A percentile compares a stretch with the other conserved stretches of the same genome.
phyloP scores from a whole-genome alignment of 176 grass and related monocot species.

The Ensete glaucum region DNA sequence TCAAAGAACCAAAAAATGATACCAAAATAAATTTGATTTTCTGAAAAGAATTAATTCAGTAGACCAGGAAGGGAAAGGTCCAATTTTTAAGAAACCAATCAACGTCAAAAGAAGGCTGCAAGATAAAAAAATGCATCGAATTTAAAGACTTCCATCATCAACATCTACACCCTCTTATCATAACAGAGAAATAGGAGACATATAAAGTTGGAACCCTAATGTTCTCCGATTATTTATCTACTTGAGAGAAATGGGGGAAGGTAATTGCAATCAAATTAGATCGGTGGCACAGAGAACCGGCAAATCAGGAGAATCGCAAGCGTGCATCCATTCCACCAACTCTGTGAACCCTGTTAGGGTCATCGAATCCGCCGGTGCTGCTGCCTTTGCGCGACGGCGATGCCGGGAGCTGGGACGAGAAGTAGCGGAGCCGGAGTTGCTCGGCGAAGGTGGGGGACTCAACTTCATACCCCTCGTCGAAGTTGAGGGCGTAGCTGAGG shows the following conservation, averaged over 20 bases:
- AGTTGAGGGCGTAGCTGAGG: slow-evolving; percentile 50
- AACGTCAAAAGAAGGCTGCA: not conserved
- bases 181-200: not conserved
- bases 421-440: slow-evolving; percentile 8
- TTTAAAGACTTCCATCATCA: not conserved
- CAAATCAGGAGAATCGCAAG: not conserved
- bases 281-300: too few species aligned
- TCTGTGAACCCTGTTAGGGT: not conserved
- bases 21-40: not conserved
- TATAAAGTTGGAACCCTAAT: not conserved
- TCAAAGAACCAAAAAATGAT: not conserved
- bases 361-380: not conserved
- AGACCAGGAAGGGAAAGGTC: not conserved
- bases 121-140: not conserved
- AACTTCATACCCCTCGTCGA: slow-evolving; percentile 29
- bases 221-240: not conserved
- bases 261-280: too few species aligned
- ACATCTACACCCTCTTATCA: not conserved
- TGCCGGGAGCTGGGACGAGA: slow-evolving; percentile 27
- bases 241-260: not conserved
- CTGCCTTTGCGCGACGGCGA: slow-evolving; percentile 17
- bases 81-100: not conserved
- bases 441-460: slow-evolving; percentile 6
- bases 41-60: not conserved
- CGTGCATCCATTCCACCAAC: not conserved